Base-by-base conservation (phyloP, 169 alveolate genomes). In the Cryptosporidium meleagridis region DNA sequence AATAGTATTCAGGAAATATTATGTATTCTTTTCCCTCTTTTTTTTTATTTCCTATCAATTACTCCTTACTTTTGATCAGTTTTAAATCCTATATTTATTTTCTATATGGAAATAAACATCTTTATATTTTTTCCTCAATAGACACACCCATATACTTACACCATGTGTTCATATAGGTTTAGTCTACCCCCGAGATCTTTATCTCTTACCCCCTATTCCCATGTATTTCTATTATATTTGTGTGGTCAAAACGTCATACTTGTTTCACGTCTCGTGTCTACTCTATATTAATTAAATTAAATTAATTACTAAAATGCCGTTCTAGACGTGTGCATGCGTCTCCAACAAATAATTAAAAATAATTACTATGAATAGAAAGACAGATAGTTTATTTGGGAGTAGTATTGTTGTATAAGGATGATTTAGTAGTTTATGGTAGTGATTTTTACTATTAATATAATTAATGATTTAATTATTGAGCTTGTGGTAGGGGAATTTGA, bases 231-330 rank as follows among this genome's bases (percentile, higher is more conserved):
- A 9, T 71, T 16, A 48, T 55, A 55, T 73, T 73, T 73, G 86
- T 73, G 86, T 73, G 86, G 86, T 73, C 86, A 73, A 73, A 73
- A 73, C 86, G 86, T 73, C 86, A 73, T 73, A 73, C 86, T 73
- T 55, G 55, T 33, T 73, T 14, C 39, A 73, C 39, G 86, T 59
- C 70, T 73, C 86, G 31, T 71, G 61, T 51, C 67, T 71, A 45
- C 85, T 29, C 0, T 14, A n/a, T 71, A 69, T 69, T 69, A 29
- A 39, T 39, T 35, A 21, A 41, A 69, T 69, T 69, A 12, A 69
- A 12, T 65, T 35, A n/a, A n/a, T n/a, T n/a, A n/a, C n/a, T 35
- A 65, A 65, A 16, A 31, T 35, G 33, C 26, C 72, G 51, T 31
- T 29, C 1, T 65, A 65, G 31, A 51, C 85, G 85, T 70, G 14